A percentile compares a stretch with the other conserved stretches of the same genome.
Conservation (phyloP, 2,329 filamentous ascomycete species). For the Colletotrichum camelliae region DNA sequence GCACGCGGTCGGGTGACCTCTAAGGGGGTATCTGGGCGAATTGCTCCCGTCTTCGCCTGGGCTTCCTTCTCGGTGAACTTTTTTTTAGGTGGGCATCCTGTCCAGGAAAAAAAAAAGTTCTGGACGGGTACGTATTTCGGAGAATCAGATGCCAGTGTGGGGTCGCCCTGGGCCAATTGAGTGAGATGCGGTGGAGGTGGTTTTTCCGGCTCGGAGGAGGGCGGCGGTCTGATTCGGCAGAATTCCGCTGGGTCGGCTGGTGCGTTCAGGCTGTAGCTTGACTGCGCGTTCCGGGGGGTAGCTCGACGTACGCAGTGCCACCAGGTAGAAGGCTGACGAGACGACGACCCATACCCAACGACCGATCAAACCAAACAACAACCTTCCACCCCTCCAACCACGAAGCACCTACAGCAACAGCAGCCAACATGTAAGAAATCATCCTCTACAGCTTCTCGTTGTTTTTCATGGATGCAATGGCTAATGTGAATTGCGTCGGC, state of each 20-base stretch:
- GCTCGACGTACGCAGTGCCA: slow-evolving; percentile 6
- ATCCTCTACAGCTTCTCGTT: not conserved
- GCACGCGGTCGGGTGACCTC: slow-evolving; percentile 23
- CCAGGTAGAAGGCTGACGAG: slow-evolving; percentile 18
- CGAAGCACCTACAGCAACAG: slow-evolving; percentile 7
- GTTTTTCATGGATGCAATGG: slow-evolving; percentile 11
- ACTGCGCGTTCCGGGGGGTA: slow-evolving; percentile 38
- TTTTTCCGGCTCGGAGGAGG: slow-evolving; percentile 6
- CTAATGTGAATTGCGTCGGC: slow-evolving; percentile 7
- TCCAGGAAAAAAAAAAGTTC: slow-evolving; percentile 47
- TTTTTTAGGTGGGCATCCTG: slow-evolving; percentile 25
- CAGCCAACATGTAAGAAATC: slow-evolving; percentile 32
- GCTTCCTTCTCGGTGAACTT: slow-evolving; percentile 9
- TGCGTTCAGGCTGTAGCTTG: slow-evolving; percentile 46
- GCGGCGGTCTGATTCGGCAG: slow-evolving; percentile 39
- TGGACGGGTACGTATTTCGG: slow-evolving; percentile 21
- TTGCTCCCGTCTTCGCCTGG: slow-evolving; percentile 30
- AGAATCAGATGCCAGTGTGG: slow-evolving; percentile 17
- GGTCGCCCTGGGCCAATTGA: not conserved
- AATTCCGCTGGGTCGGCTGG: slow-evolving; percentile 21
- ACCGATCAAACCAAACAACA: slow-evolving; percentile 9
- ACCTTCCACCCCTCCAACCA: not conserved
- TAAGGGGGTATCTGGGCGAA: slow-evolving; percentile 18
- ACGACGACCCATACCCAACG: slow-evolving; percentile 3
- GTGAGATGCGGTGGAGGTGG: not conserved